Evolutionary conservation across 2,329 filamentous ascomycete genomes (phyloP).

Genomic region (Cadophora sp.): DNA sequence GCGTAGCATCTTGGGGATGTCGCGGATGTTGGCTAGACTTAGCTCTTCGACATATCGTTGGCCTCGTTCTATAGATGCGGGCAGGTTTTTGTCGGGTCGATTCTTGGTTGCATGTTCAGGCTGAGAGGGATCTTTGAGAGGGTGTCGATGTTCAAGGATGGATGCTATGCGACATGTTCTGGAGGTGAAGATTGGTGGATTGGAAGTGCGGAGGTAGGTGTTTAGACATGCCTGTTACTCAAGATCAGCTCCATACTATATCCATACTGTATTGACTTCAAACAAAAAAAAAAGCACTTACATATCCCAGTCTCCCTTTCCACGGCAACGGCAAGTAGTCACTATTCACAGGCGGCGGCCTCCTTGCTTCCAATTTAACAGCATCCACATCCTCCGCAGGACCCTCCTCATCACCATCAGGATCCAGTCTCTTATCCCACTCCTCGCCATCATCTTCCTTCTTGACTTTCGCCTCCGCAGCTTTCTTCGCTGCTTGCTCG

Average conservation of each 20-base stretch:
- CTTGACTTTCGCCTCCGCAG: slow-evolving; percentile 37
- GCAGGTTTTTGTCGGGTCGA: slow-evolving; percentile 76
- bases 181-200: slow-evolving; percentile 86
- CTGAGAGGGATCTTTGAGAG: slow-evolving; percentile 75
- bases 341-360: slow-evolving; percentile 80
- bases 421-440: slow-evolving; percentile 40
- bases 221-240: slow-evolving; percentile 78
- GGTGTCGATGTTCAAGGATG: slow-evolving; percentile 87
- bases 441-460: slow-evolving; percentile 39
- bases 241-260: slow-evolving; percentile 10
- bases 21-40: slow-evolving; percentile 81
- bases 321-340: slow-evolving; percentile 84
- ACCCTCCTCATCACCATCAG: slow-evolving; percentile 41
- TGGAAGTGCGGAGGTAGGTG: slow-evolving; percentile 84
- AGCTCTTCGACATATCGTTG: slow-evolving; percentile 77
- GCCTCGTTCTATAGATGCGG: slow-evolving; percentile 71
- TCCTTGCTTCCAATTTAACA: slow-evolving; percentile 41
- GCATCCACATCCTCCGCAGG: slow-evolving; percentile 41
- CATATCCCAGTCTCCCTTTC: slow-evolving; percentile 89
- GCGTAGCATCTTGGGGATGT: slow-evolving; percentile 82
- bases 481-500: slow-evolving; percentile 43
- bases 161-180: slow-evolving; percentile 90
- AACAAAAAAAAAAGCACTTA: slow-evolving; percentile 51
- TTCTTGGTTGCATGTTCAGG: slow-evolving; percentile 88
- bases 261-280: background rate